Evolutionary conservation across 1,139 yeast genomes (phyloP).

Genomic region (Kodamaea derodonti): DNA sequence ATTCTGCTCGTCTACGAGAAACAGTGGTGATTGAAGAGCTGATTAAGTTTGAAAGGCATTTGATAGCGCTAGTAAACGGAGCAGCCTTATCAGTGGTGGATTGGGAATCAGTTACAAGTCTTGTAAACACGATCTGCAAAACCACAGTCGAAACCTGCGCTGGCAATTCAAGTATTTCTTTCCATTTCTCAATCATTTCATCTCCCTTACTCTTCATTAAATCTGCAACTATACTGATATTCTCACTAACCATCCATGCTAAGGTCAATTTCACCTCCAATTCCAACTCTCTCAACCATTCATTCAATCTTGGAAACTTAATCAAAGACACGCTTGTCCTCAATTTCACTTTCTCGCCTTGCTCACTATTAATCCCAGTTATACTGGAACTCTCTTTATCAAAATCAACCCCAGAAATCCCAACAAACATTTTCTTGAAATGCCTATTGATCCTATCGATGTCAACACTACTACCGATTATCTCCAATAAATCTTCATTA

Average conservation of each 20-base stretch:
- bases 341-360: slow-evolving; percentile 58
- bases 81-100: background rate
- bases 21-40: slow-evolving; percentile 23
- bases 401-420: slow-evolving; percentile 46
- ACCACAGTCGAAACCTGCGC: slow-evolving; percentile 59
- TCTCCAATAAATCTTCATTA: slow-evolving; percentile 81
- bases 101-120: slow-evolving; percentile 30
- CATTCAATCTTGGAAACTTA: slow-evolving; percentile 45
- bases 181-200: slow-evolving; percentile 3
- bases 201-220: slow-evolving; percentile 10
- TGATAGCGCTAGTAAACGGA: background rate
- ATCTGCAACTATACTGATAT: slow-evolving; percentile 7
- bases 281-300: slow-evolving; percentile 67
- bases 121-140: slow-evolving; percentile 58
- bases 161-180: slow-evolving; percentile 31
- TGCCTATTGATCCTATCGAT: slow-evolving; percentile 53
- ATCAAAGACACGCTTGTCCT: slow-evolving; percentile 41
- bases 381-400: slow-evolving; percentile 38
- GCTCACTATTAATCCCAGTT: slow-evolving; percentile 51
- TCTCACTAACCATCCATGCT: slow-evolving; percentile 21
- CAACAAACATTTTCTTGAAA: slow-evolving; percentile 69
- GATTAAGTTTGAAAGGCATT: slow-evolving; percentile 13
- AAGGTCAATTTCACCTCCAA: slow-evolving; percentile 48
- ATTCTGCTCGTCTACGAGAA: slow-evolving; percentile 50
- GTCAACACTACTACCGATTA: slow-evolving; percentile 66